Conservation (phyloP, 257 asterid genomes). For the Cinchona pubescens region DNA sequence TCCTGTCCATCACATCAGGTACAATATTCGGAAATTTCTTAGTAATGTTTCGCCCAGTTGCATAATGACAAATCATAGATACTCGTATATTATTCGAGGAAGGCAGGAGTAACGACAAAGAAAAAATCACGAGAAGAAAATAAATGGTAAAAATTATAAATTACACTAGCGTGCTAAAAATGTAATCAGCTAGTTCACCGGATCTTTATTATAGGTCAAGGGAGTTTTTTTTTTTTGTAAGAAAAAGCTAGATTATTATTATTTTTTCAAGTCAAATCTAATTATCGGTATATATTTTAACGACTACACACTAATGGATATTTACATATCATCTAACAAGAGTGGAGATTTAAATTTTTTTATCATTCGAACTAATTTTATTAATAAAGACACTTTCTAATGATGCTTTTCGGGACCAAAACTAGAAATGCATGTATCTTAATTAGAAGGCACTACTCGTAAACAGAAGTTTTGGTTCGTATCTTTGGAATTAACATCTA, state of each 20-base stretch:
- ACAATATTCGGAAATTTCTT: not conserved
- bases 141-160: not conserved
- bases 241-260: too few species aligned
- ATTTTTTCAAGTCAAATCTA: too few species aligned
- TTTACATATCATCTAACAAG: too few species aligned
- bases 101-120: not conserved
- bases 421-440: not conserved
- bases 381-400: too few species aligned
- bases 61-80: conserved; percentile 1
- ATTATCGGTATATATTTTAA: too few species aligned
- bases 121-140: not conserved
- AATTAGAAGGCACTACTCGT: not conserved
- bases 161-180: conserved; percentile 1
- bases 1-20: not conserved
- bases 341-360: too few species aligned
- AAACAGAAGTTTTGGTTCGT: not conserved
- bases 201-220: too few species aligned
- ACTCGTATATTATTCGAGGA: not conserved
- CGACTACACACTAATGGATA: too few species aligned
- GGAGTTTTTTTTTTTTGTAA: too few species aligned
- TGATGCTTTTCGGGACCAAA: not conserved
- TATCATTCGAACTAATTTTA: too few species aligned
- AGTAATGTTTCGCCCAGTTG: not conserved
- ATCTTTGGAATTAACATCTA: not conserved
- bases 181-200: not conserved